phyloP scores from a whole-genome alignment of 2,329 filamentous ascomycete species.

The Bipolaris gigantea region DNA sequence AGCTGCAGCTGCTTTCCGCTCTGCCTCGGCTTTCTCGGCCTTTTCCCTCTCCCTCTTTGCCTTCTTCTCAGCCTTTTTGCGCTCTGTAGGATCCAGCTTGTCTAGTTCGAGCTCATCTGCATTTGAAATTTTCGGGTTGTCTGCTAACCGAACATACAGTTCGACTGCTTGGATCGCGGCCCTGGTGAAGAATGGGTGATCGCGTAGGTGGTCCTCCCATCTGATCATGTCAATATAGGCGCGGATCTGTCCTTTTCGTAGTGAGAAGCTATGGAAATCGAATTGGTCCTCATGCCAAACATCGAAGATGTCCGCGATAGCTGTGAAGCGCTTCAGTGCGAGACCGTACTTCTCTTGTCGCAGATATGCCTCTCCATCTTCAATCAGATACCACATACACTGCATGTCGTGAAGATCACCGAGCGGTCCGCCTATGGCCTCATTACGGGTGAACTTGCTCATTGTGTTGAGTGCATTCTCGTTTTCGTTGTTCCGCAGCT shows the following conservation, averaged over 20 bases:
- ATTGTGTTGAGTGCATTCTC: conserved; percentile 84
- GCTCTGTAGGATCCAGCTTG: conserved; percentile 61
- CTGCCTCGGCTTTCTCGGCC: conserved; percentile 75
- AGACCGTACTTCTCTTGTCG: conserved; percentile 80
- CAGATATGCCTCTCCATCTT: conserved; percentile 88
- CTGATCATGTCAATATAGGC: conserved; percentile 95
- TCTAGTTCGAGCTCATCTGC: conserved; percentile 61
- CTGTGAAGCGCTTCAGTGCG: conserved; percentile 88
- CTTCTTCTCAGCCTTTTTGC: conserved; percentile 88
- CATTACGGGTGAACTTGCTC: conserved; percentile 90
- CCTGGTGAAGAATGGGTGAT: conserved; percentile 90
- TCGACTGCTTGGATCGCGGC: conserved; percentile 80
- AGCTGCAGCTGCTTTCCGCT: conserved; percentile 77
- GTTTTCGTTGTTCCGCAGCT: conserved; percentile 88
- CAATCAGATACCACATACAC: conserved; percentile 93
- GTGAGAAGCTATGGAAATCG: conserved; percentile 95
- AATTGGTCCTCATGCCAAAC: conserved; percentile 98
- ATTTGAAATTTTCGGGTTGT: conserved; percentile 69
- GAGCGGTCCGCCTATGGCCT: conserved; percentile 82
- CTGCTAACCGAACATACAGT: conserved; percentile 77
- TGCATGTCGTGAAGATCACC: conserved; percentile 97
- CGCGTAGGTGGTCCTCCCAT: conserved; percentile 89
- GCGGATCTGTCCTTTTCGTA: conserved; percentile 94
- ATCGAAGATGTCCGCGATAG: conserved; percentile 90
- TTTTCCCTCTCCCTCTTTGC: conserved; percentile 74